phyloP scores from a whole-genome alignment of 495 filamentous ascomycete genomes.

The Pyrenopolyporus hunteri region DNA sequence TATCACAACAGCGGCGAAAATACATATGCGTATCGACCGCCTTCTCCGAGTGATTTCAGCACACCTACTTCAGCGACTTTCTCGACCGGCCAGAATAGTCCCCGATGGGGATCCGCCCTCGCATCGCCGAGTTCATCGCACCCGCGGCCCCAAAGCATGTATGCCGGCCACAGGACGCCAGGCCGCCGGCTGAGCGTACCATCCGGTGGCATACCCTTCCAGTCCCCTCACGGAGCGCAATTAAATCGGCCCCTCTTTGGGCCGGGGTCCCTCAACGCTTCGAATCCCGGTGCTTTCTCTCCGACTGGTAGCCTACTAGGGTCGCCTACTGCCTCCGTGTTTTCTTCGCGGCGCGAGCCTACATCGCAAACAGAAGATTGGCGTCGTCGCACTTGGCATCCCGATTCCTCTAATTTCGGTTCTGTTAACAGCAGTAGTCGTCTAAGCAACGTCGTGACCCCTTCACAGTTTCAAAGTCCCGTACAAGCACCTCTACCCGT shows the following conservation, averaged over 20 bases:
- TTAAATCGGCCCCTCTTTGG: conserved; percentile 66
- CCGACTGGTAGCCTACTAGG: conserved; percentile 62
- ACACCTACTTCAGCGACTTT: conserved; percentile 78
- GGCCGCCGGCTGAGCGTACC: conserved; percentile 83
- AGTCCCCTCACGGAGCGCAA: conserved; percentile 63
- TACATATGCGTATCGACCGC: conserved; percentile 58
- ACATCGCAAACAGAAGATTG: conserved; percentile 68
- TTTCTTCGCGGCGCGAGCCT: conserved; percentile 69
- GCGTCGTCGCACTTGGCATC: conserved; percentile 89
- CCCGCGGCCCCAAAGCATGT: conserved; percentile 69
- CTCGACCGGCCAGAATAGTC: conserved; percentile 73
- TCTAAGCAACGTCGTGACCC: conserved; percentile 58
- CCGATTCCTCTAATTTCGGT: conserved; percentile 66
- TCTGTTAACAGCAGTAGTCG: conserved; percentile 45
- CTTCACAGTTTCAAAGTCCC: conserved; percentile 63
- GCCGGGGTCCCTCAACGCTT: conserved; percentile 55
- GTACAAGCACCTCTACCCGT: conserved; percentile 60
- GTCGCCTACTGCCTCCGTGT: conserved; percentile 74
- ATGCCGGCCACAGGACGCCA: conserved; percentile 66
- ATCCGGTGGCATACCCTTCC: conserved; percentile 74
- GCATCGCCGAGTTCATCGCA: conserved; percentile 72
- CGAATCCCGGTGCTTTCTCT: conserved; percentile 62
- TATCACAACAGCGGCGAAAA: conserved; percentile 57
- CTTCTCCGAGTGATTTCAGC: conserved; percentile 74
- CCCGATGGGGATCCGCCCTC: conserved; percentile 66